Evolutionary conservation across 495 filamentous ascomycete species (phyloP), one percentile per base, ranked within the genome.

Genomic region (Hypoxylon fragiforme): DNA sequence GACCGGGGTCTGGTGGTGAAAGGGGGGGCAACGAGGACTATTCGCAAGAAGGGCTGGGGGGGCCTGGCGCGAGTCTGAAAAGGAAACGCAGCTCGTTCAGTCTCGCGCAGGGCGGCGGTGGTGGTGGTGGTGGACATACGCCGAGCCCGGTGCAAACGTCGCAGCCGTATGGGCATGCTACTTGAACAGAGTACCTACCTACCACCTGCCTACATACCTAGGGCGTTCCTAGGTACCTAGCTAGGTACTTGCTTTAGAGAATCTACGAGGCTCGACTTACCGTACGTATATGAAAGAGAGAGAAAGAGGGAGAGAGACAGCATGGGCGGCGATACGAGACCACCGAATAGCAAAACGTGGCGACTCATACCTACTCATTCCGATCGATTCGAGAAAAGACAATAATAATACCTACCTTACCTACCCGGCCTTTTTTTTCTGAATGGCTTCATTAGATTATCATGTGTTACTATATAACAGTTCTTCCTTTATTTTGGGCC

Each of bases 61-160:
- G 54, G 49, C 43, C 54, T 13, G 69, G 71, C 11, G 39, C 51
- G 22, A 18, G 37, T 43, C 66, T 81, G 51, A 81, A 79, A 67
- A 70, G 78, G 20, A 81, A 78, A 55, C 69, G 75, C 35, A 81
- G 76, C 60, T 81, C 65, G 7, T 68, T 68, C 52, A 65, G 65
- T 41, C 55, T 68, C 21, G 53, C 62, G 34, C 65, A 68, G 13
- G 56, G 49, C 7, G 45, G 62, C 6, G n/a, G n/a, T n/a, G n/a
- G n/a, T n/a, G n/a, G n/a, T n/a, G n/a, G n/a, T n/a, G n/a, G n/a
- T n/a, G n/a, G n/a, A n/a, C 60, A 68, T 14, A 57, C 55, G 12
- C 57, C 65, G 26, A 54, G 52, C 14, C 45, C 62, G 12, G 32
- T 58, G 16, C 62, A 63, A 46, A 63, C 44, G 16, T 60, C 59